Conservation (phyloP, 1,139 yeast genomes). For the Saccharomyces hybrid region DNA sequence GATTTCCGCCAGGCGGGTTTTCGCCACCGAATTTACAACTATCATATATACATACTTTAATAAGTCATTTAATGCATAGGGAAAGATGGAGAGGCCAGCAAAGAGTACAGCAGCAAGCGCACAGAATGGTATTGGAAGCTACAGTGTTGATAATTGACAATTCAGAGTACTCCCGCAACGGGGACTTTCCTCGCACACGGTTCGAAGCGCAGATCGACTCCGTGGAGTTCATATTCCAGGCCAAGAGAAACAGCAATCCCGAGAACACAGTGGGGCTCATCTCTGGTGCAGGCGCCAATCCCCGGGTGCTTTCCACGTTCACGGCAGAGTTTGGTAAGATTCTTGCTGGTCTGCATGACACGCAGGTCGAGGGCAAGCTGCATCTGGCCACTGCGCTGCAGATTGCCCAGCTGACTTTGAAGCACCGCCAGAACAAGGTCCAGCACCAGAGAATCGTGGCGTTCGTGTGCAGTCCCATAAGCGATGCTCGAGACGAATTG, state of each 20-base stretch:
- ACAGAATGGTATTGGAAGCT: conserved; percentile 83
- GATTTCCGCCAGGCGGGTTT: not conserved
- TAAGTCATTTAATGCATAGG: not conserved
- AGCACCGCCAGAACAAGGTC: conserved; percentile 90
- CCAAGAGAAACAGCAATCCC: conserved; percentile 82
- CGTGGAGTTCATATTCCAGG: conserved; percentile 81
- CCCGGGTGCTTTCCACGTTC: conserved; percentile 79
- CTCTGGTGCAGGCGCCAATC: conserved; percentile 80
- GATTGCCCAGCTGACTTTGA: conserved; percentile 91
- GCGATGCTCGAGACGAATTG: conserved; percentile 50
- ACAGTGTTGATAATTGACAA: conserved; percentile 93
- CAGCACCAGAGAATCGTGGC: conserved; percentile 87
- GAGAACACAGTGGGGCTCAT: conserved; percentile 90
- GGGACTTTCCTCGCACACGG: conserved; percentile 84
- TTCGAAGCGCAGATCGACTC: conserved; percentile 92
- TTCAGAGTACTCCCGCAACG: conserved; percentile 93
- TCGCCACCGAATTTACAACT: conserved; percentile 2
- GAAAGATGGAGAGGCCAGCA: not conserved
- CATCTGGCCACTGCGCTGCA: conserved; percentile 82
- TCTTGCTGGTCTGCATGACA: conserved; percentile 79
- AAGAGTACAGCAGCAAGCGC: not conserved
- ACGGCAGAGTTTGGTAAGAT: conserved; percentile 85
- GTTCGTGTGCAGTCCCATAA: conserved; percentile 83
- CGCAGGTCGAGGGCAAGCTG: conserved; percentile 60
- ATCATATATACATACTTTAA: not conserved